These are phyloP conservation scores for Trichoderma sp. DNA, from an alignment of 2,329 filamentous ascomycete genomes.

Conservation along the genomic window DNA sequence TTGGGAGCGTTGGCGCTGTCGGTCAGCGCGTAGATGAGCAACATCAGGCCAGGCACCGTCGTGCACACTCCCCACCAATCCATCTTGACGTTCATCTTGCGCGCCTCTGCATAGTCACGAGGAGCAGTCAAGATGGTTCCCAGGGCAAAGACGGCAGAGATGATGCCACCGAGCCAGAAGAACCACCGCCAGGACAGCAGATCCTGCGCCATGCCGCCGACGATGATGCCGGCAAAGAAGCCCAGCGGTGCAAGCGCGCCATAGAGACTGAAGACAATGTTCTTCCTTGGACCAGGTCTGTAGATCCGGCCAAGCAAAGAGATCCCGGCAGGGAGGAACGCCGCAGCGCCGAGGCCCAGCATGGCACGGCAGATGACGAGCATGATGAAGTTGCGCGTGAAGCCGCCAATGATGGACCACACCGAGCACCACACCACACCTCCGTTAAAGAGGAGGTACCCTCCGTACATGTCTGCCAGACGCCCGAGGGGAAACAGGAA, in stretches of 20 bases:
- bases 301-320: slow-evolving; percentile 67
- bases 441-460: slow-evolving; percentile 57
- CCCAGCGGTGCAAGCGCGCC: slow-evolving; percentile 58
- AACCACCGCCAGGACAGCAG: slow-evolving; percentile 66
- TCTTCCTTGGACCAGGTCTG: slow-evolving; percentile 69
- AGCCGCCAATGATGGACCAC: slow-evolving; percentile 68
- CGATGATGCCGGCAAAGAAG: slow-evolving; percentile 65
- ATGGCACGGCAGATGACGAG: slow-evolving; percentile 69
- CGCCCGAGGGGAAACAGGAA: slow-evolving; percentile 65
- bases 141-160: slow-evolving; percentile 52
- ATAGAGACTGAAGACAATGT: slow-evolving; percentile 62
- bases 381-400: slow-evolving; percentile 65
- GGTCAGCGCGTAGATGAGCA: slow-evolving; percentile 71
- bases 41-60: slow-evolving; percentile 59
- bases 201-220: slow-evolving; percentile 64
- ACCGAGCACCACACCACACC: slow-evolving; percentile 62
- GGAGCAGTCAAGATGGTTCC: slow-evolving; percentile 47
- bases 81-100: slow-evolving; percentile 48
- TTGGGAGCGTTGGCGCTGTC: slow-evolving; percentile 63
- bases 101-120: slow-evolving; percentile 40
- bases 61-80: slow-evolving; percentile 62
- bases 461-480: slow-evolving; percentile 61
- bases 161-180: slow-evolving; percentile 62
- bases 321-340: slow-evolving; percentile 68
- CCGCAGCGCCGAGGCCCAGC: slow-evolving; percentile 68